Evolutionary conservation across 129 eudicot species (phyloP), one percentile per base, ranked within the genome.

Genomic region (Cynara cardunculus): DNA sequence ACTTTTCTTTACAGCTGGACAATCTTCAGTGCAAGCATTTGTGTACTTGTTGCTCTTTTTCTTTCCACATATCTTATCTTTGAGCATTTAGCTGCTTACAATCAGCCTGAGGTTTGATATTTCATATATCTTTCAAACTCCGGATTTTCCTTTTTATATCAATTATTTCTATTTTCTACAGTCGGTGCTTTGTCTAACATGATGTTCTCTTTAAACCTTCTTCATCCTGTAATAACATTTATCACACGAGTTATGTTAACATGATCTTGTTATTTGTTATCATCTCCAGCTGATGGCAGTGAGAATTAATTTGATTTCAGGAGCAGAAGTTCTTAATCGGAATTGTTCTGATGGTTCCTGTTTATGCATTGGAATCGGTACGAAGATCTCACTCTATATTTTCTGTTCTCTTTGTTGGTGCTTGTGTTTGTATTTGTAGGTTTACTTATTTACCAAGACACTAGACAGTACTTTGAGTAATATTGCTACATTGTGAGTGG

Each of bases 321-420:
- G 98, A 91, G 88, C 98, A 94, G 86, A 89, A 91, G 84, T 94
- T 94, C 73, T 80, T 94, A 81, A 85, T 94, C 64, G 98, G 97
- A 62, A 90, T 94, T 59, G 83, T 94, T 80, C 77, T 91, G 53
- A 94, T 94, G 97, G 97, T 94, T 78, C 95, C 98, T 61, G 95
- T 94, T 69, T 94, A 89, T 91, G 94, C 98, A 74, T 19, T 91
- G 84, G 93, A 91, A 85, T 94, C 97, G 91, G 97, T 94, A 89
- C 1, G 89, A 41, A 22, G 14, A 72, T 78, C 78, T 39, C 79
- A 81, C 25, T 32, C 25, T 59, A 18, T 66, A 66, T 11, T 82
- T 27, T 82, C 18, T 74, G 24, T 28, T 78, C 75, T 41, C 14
- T 39, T 19, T 73, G 75, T 34, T 18, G 26, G 67, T 34, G 37